phyloP scores from a whole-genome alignment of 495 filamentous ascomycete species.

The Talaromyces ruber region DNA sequence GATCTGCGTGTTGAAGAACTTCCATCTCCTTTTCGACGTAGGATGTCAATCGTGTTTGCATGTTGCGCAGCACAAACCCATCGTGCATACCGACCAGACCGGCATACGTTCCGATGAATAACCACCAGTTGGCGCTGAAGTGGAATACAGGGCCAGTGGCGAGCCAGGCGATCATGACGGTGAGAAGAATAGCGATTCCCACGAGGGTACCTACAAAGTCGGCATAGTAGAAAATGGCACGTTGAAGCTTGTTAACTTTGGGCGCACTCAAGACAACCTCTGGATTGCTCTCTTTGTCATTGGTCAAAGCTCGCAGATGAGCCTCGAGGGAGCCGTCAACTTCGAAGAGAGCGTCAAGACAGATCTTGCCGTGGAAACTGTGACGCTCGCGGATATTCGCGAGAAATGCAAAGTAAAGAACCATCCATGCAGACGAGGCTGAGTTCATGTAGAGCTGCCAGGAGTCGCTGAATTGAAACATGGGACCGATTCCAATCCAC shows the following conservation, averaged over 20 bases:
- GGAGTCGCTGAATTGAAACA: constrained; percentile 15
- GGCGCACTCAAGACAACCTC: constrained; percentile 16
- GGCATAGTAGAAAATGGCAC: constrained; percentile 24
- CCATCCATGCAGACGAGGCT: constrained; percentile 25
- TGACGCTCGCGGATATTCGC: constrained; percentile 29
- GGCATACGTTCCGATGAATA: constrained; percentile 33
- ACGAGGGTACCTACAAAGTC: constrained; percentile 26
- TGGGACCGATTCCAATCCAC: constrained; percentile 25
- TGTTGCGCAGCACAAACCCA: constrained; percentile 28
- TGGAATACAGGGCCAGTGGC: constrained; percentile 20
- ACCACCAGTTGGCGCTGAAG: constrained; percentile 29
- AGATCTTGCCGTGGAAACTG: constrained; percentile 17
- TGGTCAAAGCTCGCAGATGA: constrained; percentile 18
- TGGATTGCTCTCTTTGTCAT: constrained; percentile 15
- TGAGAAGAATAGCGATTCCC: constrained; percentile 20
- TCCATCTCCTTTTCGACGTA: constrained; percentile 20
- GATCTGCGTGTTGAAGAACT: constrained; percentile 11
- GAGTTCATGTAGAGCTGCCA: constrained; percentile 36
- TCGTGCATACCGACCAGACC: constrained; percentile 30
- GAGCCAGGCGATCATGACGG: constrained; percentile 21
- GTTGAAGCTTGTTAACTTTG: constrained; percentile 15
- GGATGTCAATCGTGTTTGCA: constrained; percentile 20
- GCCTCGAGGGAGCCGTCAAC: constrained; percentile 25
- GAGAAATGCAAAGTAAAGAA: constrained; percentile 28
- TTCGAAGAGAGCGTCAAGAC: constrained; percentile 23